phyloP scores from a whole-genome alignment of 768 basidiomycete species.

The Russula griseocarnosa region DNA sequence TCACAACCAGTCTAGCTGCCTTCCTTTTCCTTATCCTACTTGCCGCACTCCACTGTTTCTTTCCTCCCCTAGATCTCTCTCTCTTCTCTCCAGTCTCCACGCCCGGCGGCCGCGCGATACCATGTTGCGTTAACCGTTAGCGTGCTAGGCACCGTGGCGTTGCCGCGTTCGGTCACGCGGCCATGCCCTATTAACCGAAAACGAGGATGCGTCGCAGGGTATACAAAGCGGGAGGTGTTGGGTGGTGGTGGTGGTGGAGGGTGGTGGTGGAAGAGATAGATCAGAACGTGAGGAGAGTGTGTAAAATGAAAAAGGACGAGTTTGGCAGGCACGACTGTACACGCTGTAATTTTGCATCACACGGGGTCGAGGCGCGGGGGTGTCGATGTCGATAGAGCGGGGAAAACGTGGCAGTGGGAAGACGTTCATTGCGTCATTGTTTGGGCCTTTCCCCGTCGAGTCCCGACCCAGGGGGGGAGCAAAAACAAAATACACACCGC shows the following conservation, averaged over 20 bases:
- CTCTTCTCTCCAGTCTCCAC: too few relatives aligned
- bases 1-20: not conserved
- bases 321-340: not conserved
- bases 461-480: not conserved
- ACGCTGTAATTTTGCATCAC: constrained; percentile 1
- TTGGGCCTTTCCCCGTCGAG: not conserved
- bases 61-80: too few relatives aligned
- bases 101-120: not conserved
- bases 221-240: constrained; percentile 7
- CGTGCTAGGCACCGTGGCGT: constrained; percentile 3
- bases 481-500: not conserved
- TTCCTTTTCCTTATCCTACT: not conserved
- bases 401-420: constrained; percentile 10
- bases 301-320: constrained; percentile 7
- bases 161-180: constrained; percentile 6
- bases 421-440: constrained; percentile 18
- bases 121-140: not conserved
- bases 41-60: too few relatives aligned
- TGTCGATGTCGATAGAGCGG: constrained; percentile 27
- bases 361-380: constrained; percentile 23
- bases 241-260: too few relatives aligned
- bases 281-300: not conserved
- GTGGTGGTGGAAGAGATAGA: not conserved
- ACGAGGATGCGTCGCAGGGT: constrained; percentile 4
- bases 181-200: not conserved